Conservation (phyloP, 2,329 filamentous ascomycete genomes). For the Aureobasidium sp. region DNA sequence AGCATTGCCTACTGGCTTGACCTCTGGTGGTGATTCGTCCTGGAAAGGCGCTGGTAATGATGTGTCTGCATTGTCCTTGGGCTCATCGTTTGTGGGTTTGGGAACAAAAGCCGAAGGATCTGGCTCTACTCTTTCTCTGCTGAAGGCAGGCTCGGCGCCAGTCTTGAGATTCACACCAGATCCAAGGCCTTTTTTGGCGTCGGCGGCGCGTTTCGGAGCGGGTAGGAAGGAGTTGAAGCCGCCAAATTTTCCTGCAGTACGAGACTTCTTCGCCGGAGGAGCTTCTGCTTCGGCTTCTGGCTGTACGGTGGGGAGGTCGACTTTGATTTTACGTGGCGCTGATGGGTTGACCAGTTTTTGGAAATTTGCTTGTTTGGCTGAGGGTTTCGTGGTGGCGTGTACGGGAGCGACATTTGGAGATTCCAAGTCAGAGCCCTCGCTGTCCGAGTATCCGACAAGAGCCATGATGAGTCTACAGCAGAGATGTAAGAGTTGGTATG, state of each 20-base stretch:
- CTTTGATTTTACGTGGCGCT: constrained; percentile 74
- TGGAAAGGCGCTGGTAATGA: constrained; percentile 35
- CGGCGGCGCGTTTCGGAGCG: constrained; percentile 57
- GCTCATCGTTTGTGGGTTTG: constrained; percentile 17
- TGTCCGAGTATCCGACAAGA: constrained; percentile 77
- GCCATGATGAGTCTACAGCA: constrained; percentile 46
- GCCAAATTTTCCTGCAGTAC: constrained; percentile 58
- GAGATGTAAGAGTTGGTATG: neutral
- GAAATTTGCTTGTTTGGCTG: constrained; percentile 50
- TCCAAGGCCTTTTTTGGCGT: constrained; percentile 29
- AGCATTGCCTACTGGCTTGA: constrained; percentile 66
- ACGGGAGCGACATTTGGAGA: constrained; percentile 21
- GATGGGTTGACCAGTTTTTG: constrained; percentile 74
- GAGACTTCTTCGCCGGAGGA: constrained; percentile 64
- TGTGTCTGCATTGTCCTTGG: constrained; percentile 19
- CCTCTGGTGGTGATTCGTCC: constrained; percentile 44
- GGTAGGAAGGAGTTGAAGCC: constrained; percentile 84
- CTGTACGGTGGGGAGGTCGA: constrained; percentile 59
- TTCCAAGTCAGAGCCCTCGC: constrained; percentile 59
- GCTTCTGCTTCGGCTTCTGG: constrained; percentile 37
- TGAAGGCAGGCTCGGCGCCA: constrained; percentile 73
- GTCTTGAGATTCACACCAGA: constrained; percentile 70
- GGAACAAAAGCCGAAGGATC: neutral
- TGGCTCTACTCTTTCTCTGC: constrained; percentile 41
- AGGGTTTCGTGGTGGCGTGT: constrained; percentile 29